Percentiles rank a stretch among this genome's conserved stretches.
phyloP scores from a whole-genome alignment of 2,329 filamentous ascomycete genomes.

The Xylariaceae sp. region DNA sequence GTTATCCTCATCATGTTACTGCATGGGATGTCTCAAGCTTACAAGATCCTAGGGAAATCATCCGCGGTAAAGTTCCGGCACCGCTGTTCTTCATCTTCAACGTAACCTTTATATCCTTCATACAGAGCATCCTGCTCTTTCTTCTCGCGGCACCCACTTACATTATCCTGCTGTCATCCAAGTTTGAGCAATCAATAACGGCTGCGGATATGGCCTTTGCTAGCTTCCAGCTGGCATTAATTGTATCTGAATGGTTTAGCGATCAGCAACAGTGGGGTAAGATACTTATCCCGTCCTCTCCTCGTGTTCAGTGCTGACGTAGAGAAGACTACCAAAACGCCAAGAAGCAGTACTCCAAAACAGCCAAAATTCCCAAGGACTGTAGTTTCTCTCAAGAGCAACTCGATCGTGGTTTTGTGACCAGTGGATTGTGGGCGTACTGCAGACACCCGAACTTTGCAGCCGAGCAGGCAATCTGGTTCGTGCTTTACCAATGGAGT shows the following conservation, averaged over 20 bases:
- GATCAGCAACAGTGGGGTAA: conserved; percentile 90
- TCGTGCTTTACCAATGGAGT: conserved; percentile 82
- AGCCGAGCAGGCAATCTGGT: conserved; percentile 88
- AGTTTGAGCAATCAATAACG: conserved; percentile 49
- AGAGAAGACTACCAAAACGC: conserved; percentile 69
- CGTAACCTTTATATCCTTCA: conserved; percentile 79
- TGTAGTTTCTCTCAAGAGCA: conserved; percentile 66
- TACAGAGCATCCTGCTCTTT: conserved; percentile 79
- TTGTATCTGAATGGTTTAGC: conserved; percentile 70
- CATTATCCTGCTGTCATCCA: conserved; percentile 68
- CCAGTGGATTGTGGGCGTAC: conserved; percentile 79
- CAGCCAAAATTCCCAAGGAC: conserved; percentile 62
- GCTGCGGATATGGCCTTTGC: conserved; percentile 45
- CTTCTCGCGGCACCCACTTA: conserved; percentile 75
- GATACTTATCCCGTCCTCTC: conserved; percentile 18
- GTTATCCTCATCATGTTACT: conserved; percentile 6
- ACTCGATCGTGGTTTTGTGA: conserved; percentile 84
- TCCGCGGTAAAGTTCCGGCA: conserved; percentile 61
- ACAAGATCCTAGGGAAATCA: conserved; percentile 53
- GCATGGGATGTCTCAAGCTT: conserved; percentile 9
- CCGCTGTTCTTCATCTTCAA: conserved; percentile 80
- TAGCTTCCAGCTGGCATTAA: conserved; percentile 42
- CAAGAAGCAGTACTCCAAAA: conserved; percentile 70
- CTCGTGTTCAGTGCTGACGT: conserved; percentile 4
- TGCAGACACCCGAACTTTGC: conserved; percentile 94